Evolutionary conservation across 2,329 filamentous ascomycete genomes (phyloP).

Genomic region (Talaromyces sp.): DNA sequence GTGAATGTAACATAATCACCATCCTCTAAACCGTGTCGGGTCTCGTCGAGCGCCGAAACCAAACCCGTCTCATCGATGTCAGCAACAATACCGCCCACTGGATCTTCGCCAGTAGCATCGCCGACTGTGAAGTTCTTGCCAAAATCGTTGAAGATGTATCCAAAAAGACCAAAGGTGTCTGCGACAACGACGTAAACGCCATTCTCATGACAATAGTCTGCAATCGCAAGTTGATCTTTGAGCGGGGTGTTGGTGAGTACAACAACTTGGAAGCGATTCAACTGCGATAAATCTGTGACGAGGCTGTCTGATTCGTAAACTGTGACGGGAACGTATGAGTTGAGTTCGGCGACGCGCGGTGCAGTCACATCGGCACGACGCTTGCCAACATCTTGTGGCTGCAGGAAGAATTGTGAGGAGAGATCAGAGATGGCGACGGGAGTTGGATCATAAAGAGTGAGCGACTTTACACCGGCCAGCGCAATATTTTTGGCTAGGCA

Average conservation of each 20-base stretch:
- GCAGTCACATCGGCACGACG: slow-evolving; percentile 81
- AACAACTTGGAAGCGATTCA: slow-evolving; percentile 88
- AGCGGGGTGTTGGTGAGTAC: slow-evolving; percentile 83
- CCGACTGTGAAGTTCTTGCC: slow-evolving; percentile 88
- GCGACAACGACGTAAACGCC: slow-evolving; percentile 84
- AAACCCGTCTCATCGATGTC: slow-evolving; percentile 84
- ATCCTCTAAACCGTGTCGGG: slow-evolving; percentile 89
- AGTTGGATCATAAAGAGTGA: slow-evolving; percentile 86
- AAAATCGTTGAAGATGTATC: slow-evolving; percentile 95
- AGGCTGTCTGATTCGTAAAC: slow-evolving; percentile 65
- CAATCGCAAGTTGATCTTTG: slow-evolving; percentile 74
- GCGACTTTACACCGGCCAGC: slow-evolving; percentile 93
- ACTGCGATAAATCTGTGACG: slow-evolving; percentile 69
- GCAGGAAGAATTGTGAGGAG: slow-evolving; percentile 96
- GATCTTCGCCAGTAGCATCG: slow-evolving; percentile 86
- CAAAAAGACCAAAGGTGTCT: slow-evolving; percentile 91
- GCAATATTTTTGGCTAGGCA: slow-evolving; percentile 86
- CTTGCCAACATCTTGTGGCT: slow-evolving; percentile 82
- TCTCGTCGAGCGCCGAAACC: slow-evolving; percentile 91
- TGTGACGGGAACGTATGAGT: slow-evolving; percentile 88
- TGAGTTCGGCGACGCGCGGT: slow-evolving; percentile 87
- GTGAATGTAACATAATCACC: slow-evolving; percentile 95
- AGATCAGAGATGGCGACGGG: slow-evolving; percentile 82
- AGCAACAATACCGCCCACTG: slow-evolving; percentile 81
- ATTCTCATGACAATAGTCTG: slow-evolving; percentile 91